Percentiles rank a stretch among this genome's conserved stretches.
Evolutionary conservation across 2,329 filamentous ascomycete genomes (phyloP).

Genomic region (Ascosphaera apis): DNA sequence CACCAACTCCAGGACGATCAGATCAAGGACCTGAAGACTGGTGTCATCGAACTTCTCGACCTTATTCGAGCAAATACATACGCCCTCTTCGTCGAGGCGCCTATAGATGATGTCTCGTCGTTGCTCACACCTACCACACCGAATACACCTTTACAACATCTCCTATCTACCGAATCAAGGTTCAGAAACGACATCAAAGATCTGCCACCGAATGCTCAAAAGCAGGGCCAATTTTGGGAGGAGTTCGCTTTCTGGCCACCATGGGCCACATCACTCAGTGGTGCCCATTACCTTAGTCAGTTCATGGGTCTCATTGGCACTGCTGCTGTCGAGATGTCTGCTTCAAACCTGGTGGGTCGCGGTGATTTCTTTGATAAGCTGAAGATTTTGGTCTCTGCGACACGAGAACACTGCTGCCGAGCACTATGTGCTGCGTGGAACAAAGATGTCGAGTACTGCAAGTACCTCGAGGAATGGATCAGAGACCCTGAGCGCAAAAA

Average conservation of each 20-base stretch:
- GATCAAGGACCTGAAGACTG: constrained; percentile 48
- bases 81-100: constrained; percentile 66
- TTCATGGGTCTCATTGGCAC: constrained; percentile 66
- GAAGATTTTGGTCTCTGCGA: constrained; percentile 48
- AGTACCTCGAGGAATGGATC: constrained; percentile 83
- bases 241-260: constrained; percentile 93
- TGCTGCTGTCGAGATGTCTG: constrained; percentile 65
- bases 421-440: constrained; percentile 84
- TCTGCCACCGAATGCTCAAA: constrained; percentile 51
- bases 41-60: constrained; percentile 59
- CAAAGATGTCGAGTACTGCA: constrained; percentile 77
- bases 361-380: constrained; percentile 44
- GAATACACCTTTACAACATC: constrained; percentile 34
- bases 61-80: constrained; percentile 59
- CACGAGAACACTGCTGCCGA: constrained; percentile 64
- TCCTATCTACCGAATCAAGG: constrained; percentile 41
- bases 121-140: constrained; percentile 40
- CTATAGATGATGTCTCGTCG: constrained; percentile 65
- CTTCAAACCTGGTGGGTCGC: constrained; percentile 42
- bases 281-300: constrained; percentile 71
- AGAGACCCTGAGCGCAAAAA: constrained; percentile 60
- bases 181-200: constrained; percentile 64
- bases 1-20: constrained; percentile 56
- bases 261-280: constrained; percentile 72
- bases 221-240: constrained; percentile 62